Conservation (phyloP, 2,329 filamentous ascomycete species). For the Claviceps maximensis region DNA sequence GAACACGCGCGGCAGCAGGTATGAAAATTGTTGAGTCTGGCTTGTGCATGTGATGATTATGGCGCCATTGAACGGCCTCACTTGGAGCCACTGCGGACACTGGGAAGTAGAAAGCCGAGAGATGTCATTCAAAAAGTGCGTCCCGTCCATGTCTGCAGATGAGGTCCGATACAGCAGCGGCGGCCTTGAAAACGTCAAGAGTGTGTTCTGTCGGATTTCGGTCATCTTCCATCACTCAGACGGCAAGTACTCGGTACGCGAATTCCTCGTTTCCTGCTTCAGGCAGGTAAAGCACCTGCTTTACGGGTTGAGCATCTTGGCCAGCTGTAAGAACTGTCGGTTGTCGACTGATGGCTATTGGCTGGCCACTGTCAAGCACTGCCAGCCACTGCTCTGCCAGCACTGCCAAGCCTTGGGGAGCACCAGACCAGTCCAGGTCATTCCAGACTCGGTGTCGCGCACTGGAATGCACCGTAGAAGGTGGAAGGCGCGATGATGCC, state of each 20-base stretch:
- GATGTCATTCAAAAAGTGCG: not conserved
- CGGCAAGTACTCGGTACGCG: not conserved
- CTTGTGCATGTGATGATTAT: not conserved
- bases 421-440: not conserved
- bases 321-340: not conserved
- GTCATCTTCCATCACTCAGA: not conserved
- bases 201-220: not conserved
- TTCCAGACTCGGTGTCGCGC: too few species aligned
- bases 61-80: not conserved
- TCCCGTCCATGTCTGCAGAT: too few species aligned
- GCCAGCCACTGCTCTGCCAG: not conserved
- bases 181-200: too few species aligned
- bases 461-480: too few species aligned
- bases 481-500: too few species aligned
- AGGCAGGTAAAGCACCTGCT: not conserved
- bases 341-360: not conserved
- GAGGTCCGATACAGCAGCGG: too few species aligned
- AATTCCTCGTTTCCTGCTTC: too few species aligned
- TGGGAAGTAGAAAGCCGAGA: not conserved
- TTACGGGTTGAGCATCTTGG: too few species aligned
- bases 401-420: not conserved
- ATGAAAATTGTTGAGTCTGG: not conserved
- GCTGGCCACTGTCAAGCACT: not conserved
- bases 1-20: not conserved
- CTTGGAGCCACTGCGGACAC: too few species aligned